Evolutionary conservation across 768 basidiomycete genomes (phyloP).

Genomic region (Ramaria sp.): DNA sequence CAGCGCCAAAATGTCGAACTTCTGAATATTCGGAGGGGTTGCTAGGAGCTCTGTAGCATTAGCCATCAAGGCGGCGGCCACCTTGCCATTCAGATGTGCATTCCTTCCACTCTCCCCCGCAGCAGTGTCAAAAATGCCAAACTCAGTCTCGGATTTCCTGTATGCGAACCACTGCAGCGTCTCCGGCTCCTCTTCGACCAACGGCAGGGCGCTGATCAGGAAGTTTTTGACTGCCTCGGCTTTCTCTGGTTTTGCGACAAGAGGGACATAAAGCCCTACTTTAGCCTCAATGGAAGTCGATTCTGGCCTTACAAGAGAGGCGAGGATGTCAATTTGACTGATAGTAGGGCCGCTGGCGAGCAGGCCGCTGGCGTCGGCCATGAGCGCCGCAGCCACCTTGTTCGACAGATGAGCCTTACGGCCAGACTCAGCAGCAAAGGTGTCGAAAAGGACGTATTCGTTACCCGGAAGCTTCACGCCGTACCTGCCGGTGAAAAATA

Average conservation of each 20-base stretch:
- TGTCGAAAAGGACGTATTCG: conserved; percentile 27
- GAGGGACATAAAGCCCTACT: conserved; percentile 23
- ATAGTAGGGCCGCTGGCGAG: conserved; percentile 21
- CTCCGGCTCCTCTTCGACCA: conserved; percentile 24
- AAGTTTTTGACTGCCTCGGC: conserved; percentile 25
- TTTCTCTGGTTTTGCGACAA: conserved; percentile 28
- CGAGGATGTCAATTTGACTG: conserved; percentile 19
- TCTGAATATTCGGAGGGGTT: conserved; percentile 21
- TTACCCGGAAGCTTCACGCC: conserved; percentile 22
- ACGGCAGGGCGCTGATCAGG: conserved; percentile 22
- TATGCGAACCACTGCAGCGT: conserved; percentile 31
- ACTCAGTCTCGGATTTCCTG: conserved; percentile 26
- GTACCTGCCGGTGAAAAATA: neutral
- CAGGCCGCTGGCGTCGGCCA: conserved; percentile 22
- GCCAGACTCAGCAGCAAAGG: conserved; percentile 25
- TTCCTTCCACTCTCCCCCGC: conserved; percentile 21
- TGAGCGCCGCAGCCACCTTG: conserved; percentile 25
- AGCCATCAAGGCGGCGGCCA: conserved; percentile 25
- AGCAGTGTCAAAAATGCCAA: conserved; percentile 31
- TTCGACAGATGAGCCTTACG: conserved; percentile 26
- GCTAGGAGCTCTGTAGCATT: conserved; percentile 23
- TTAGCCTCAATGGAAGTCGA: conserved; percentile 10
- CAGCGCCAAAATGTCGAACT: conserved; percentile 26
- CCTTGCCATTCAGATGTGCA: conserved; percentile 25
- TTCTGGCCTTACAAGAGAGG: conserved; percentile 21